Evolutionary conservation across 331 rosid genomes (phyloP).

Genomic region (Malus hybrid): DNA sequence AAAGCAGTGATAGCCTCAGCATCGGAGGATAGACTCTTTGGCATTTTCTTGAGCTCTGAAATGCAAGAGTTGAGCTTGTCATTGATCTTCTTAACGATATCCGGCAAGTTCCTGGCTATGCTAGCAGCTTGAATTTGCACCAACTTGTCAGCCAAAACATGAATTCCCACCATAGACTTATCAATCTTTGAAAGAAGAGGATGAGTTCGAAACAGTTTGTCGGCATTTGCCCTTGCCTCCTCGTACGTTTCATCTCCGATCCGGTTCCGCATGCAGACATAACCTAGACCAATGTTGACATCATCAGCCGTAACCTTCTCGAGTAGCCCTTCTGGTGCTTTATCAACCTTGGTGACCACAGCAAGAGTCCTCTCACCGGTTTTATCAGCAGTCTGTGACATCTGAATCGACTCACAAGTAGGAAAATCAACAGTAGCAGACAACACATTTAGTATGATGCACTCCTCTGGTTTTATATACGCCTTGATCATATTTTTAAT

Average conservation of each 20-base stretch:
- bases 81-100: neutral
- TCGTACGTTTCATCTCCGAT: neutral
- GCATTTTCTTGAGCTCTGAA: neutral
- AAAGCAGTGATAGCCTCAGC: neutral
- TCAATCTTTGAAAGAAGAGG: neutral
- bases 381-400: neutral
- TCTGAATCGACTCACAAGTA: neutral
- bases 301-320: neutral
- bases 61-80: neutral
- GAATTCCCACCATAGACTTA: neutral
- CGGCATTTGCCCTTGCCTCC: neutral
- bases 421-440: neutral
- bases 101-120: neutral
- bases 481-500: neutral
- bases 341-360: too few relatives aligned
- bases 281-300: neutral
- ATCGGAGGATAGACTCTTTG: neutral
- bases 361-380: too few relatives aligned
- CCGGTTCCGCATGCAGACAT: neutral
- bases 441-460: neutral
- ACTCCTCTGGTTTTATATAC: neutral
- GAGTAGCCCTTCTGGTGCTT: neutral
- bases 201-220: neutral
- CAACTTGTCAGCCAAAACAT: neutral
- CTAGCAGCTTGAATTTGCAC: neutral